phyloP scores from a whole-genome alignment of 768 basidiomycete genomes.

The Auriculariales sp. region DNA sequence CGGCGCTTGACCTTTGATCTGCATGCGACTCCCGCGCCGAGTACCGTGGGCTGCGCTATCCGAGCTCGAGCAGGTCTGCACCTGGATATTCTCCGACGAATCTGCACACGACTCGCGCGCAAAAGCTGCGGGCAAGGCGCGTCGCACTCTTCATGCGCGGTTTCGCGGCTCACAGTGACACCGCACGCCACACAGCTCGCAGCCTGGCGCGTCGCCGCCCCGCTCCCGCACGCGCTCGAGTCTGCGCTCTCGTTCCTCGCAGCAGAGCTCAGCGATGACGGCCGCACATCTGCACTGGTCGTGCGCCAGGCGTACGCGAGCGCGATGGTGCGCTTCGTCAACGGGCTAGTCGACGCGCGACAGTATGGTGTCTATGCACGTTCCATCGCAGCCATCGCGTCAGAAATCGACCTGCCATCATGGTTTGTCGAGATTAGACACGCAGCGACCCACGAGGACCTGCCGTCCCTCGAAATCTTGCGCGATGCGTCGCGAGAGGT shows the following conservation, averaged over 20 bases:
- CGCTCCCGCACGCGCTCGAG: conserved; percentile 73
- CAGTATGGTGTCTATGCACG: conserved; percentile 82
- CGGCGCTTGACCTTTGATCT: too few relatives aligned
- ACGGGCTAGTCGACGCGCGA: conserved; percentile 87
- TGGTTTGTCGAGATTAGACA: conserved; percentile 91
- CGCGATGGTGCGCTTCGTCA: conserved; percentile 79
- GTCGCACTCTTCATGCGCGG: conserved; percentile 11
- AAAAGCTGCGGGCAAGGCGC: conserved; percentile 50
- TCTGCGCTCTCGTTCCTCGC: conserved; percentile 50
- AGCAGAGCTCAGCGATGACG: conserved; percentile 41
- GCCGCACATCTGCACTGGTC: conserved; percentile 24
- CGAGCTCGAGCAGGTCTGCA: conserved; percentile 64
- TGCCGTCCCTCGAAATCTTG: conserved; percentile 71
- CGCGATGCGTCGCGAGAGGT: conserved; percentile 67
- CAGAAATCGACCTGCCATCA: conserved; percentile 68
- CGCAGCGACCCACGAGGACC: conserved; percentile 89
- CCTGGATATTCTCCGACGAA: conserved; percentile 60
- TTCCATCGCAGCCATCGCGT: conserved; percentile 78
- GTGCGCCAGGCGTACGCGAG: conserved; percentile 69
- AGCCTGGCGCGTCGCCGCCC: conserved; percentile 62
- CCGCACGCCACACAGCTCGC: conserved; percentile 45
- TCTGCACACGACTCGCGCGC: conserved; percentile 39
- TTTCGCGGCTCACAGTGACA: conserved; percentile 1
- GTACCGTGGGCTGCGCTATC: conserved; percentile 59
- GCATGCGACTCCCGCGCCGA: conserved; percentile 69